Conservation (phyloP, 2,329 filamentous ascomycete genomes). For the Nothophaeocryptopus gaeumannii region DNA sequence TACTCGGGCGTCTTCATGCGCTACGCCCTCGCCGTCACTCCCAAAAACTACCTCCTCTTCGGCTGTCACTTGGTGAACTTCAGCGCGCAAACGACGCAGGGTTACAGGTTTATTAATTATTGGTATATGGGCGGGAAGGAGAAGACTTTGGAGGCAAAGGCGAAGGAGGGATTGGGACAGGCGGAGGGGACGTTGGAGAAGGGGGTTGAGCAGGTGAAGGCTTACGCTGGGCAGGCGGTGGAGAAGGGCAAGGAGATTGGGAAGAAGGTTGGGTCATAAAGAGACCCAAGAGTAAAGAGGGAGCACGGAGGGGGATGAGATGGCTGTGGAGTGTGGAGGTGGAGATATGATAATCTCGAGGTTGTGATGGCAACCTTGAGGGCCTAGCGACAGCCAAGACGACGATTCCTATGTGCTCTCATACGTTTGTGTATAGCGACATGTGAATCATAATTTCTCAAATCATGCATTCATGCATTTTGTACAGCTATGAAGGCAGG, state of each 20-base stretch:
- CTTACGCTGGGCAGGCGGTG: constrained; percentile 32
- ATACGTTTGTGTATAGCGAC: too few relatives aligned
- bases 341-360: too few relatives aligned
- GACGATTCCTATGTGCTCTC: too few relatives aligned
- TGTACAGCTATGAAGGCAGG: too few relatives aligned
- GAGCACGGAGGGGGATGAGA: too few relatives aligned
- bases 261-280: constrained; percentile 4
- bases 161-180: constrained; percentile 36
- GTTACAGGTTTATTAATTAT: constrained; percentile 61
- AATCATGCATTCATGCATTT: too few relatives aligned
- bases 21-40: constrained; percentile 62
- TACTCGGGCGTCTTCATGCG: constrained; percentile 67
- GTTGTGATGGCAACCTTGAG: too few relatives aligned
- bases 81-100: constrained; percentile 58
- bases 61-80: constrained; percentile 67
- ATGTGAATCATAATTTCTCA: too few relatives aligned
- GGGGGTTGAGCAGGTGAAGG: constrained; percentile 26
- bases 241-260: constrained; percentile 28
- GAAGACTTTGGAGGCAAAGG: constrained; percentile 37
- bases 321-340: too few relatives aligned
- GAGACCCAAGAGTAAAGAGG: too few relatives aligned
- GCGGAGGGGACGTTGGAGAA: constrained; percentile 24
- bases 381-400: too few relatives aligned
- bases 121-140: constrained; percentile 53
- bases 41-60: constrained; percentile 66